These are phyloP conservation scores for Ganoderma lucidum DNA, from an alignment of 1,284 basidiomycete species.

Conservation along the genomic window DNA sequence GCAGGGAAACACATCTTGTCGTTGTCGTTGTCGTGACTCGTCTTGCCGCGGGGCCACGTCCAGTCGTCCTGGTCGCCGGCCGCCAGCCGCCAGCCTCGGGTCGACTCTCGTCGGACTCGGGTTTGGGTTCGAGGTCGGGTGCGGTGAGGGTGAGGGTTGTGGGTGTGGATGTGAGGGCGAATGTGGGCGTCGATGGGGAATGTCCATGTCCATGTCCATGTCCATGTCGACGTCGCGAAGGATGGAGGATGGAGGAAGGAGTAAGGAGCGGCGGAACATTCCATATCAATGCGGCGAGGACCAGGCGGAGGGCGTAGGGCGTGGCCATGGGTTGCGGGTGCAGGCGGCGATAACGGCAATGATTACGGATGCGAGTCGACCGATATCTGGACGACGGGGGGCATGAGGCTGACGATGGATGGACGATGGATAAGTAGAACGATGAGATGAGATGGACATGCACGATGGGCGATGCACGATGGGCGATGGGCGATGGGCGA, in stretches of 20 bases:
- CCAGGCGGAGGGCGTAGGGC: too few species aligned
- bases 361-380: not conserved
- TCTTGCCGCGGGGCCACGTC: not conserved
- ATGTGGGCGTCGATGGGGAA: not conserved
- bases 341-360: not conserved
- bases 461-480: slow-evolving; percentile 1
- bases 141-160: not conserved
- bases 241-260: not conserved
- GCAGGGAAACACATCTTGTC: not conserved
- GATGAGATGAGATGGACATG: not conserved
- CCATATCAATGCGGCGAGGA: too few species aligned
- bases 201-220: too few species aligned
- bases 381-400: not conserved
- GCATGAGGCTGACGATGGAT: not conserved
- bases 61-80: not conserved
- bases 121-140: not conserved
- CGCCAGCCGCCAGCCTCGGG: not conserved
- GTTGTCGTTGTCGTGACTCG: too few species aligned
- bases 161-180: not conserved
- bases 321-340: not conserved
- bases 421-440: not conserved
- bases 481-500: not conserved
- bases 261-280: too few species aligned
- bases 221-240: too few species aligned
- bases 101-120: not conserved